Percentiles rank a stretch among this genome's conserved stretches.
These are phyloP conservation scores for Xylaria acuta DNA, from an alignment of 495 filamentous ascomycete species.

Conservation along the genomic window DNA sequence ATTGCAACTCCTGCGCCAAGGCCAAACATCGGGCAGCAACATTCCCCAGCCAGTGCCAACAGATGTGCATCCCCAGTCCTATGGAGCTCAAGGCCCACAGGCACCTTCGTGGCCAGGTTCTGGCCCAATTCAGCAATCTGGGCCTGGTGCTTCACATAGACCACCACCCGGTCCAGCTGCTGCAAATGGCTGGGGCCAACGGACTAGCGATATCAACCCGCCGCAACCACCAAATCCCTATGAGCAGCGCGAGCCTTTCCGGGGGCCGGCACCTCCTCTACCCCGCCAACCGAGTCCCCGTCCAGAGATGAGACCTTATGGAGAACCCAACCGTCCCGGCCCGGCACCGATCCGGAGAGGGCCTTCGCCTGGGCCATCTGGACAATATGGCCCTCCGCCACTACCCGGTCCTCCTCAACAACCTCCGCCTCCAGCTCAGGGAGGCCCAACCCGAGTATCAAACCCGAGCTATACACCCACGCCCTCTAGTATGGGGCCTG, in stretches of 20 bases:
- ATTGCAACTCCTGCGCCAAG: constrained; percentile 81
- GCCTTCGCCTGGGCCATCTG: constrained; percentile 58
- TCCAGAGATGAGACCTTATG: constrained; percentile 74
- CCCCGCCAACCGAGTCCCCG: constrained; percentile 73
- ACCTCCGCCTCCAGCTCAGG: constrained; percentile 41
- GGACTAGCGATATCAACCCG: constrained; percentile 78
- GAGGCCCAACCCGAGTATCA: constrained; percentile 64
- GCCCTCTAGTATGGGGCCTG: constrained; percentile 55
- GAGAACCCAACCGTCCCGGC: constrained; percentile 69
- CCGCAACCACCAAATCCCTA: constrained; percentile 78
- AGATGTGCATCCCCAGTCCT: constrained; percentile 75
- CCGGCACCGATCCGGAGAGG: constrained; percentile 53
- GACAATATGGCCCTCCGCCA: constrained; percentile 64
- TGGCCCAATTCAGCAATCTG: constrained; percentile 66
- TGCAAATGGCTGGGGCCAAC: constrained; percentile 73
- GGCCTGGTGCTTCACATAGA: constrained; percentile 57
- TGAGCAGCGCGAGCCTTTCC: constrained; percentile 74
- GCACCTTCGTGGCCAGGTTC: constrained; percentile 86
- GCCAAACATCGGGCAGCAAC: constrained; percentile 65
- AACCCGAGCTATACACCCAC: constrained; percentile 74
- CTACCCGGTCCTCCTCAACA: constrained; percentile 59
- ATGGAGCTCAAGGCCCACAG: constrained; percentile 71
- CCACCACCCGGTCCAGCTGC: constrained; percentile 68
- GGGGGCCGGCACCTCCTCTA: constrained; percentile 65
- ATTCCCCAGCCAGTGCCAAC: constrained; percentile 53